Conservation (phyloP, 1,139 yeast genomes). For the Blastobotrys buckinghamii region DNA sequence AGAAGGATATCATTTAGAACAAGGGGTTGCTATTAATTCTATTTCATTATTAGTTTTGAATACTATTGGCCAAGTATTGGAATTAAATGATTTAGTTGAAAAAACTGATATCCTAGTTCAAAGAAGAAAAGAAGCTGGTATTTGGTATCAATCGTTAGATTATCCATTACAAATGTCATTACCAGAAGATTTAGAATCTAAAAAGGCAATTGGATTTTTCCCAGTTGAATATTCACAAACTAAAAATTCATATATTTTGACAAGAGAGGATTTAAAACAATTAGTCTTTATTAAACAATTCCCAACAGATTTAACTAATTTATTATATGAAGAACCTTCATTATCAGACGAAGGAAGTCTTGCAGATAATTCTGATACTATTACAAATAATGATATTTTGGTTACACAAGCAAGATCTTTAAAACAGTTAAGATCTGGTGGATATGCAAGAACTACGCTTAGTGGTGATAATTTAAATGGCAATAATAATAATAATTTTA, state of each 20-base stretch:
- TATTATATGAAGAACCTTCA: slow-evolving; percentile 11
- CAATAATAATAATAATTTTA: slow-evolving; percentile 2
- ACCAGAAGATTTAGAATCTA: slow-evolving; percentile 9
- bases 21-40: slow-evolving; percentile 21
- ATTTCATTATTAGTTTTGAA: slow-evolving; percentile 22
- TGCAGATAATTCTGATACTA: slow-evolving; percentile 5
- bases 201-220: neutral
- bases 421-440: slow-evolving; percentile 16
- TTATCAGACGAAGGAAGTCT: slow-evolving; percentile 2
- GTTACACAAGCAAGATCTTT: slow-evolving; percentile 21
- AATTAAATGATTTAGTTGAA: slow-evolving; percentile 15
- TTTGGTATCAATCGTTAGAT: slow-evolving; percentile 20
- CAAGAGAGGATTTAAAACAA: slow-evolving; percentile 9
- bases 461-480: slow-evolving; percentile 5
- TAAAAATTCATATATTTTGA: slow-evolving; percentile 7
- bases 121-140: slow-evolving; percentile 16
- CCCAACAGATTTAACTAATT: slow-evolving; percentile 12
- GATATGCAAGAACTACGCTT: slow-evolving; percentile 13
- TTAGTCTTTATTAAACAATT: slow-evolving; percentile 10
- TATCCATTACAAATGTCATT: slow-evolving; percentile 12
- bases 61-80: slow-evolving; percentile 19
- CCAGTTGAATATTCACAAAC: slow-evolving; percentile 9
- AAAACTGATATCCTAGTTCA: slow-evolving; percentile 17
- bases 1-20: slow-evolving; percentile 16
- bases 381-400: slow-evolving; percentile 1